Base-by-base conservation (phyloP, 2,329 filamentous ascomycete species). In the Cryphonectria naterciae region DNA sequence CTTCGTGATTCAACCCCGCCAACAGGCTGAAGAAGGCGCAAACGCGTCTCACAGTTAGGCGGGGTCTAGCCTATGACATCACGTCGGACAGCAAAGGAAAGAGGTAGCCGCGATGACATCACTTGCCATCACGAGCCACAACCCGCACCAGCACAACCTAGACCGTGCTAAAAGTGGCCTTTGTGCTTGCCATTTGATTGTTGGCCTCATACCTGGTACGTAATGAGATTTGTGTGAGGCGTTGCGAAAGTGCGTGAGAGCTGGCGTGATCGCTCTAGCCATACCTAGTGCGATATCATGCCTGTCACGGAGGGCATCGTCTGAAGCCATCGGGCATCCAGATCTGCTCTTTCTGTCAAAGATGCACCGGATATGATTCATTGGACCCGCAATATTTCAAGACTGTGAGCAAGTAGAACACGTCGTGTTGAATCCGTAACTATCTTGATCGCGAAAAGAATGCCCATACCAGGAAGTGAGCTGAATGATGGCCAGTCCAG, bases 31-130 rank as follows among this genome's bases (percentile, higher is more conserved):
- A 32, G 41, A 35, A 54, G 60, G 60, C 32, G 28, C 43, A 63
- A 35, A 52, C 54, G 64, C 46, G 64, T 49, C 46, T 54, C 39
- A 39, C n/a, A 32, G 32, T 39, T 22, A 32, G 32, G 28, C 13
- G 19, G 56, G 58, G 64, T 37, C 28, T 54, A 19, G 43, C 17
- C 28, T 54, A 65, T 65, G 64, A 65, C 64, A 65, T 65, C 64
- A 65, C 64, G 63, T n/a, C 28, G 63, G 43, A 65, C 28, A 65
- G n/a, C 28, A 65, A n/a, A 7, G 28, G 32, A n/a, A 19, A 54
- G 63, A 35, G 28, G 25, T 22, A 28, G 64, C 46, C 19, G 46
- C 46, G 28, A 54, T 65, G 64, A 52, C 43, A 54, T 65, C 64
- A 65, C 64, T 65, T 37, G 19, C 64, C 64, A 49, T 52, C 46